phyloP scores from a whole-genome alignment of 1,284 basidiomycete species.

The Rhizopogon parksii region DNA sequence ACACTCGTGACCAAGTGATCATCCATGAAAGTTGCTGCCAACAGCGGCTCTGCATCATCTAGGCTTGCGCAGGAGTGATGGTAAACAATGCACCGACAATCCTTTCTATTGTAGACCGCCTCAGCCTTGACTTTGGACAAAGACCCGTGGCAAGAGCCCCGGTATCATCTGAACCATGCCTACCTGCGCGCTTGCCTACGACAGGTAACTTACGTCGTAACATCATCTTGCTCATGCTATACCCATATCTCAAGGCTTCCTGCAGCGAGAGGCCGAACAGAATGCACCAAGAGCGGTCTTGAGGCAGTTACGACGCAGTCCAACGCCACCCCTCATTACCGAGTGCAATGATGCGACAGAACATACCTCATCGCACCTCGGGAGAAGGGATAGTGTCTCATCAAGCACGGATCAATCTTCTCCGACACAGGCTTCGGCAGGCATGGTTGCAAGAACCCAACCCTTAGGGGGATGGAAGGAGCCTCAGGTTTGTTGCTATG shows the following conservation, averaged over 20 bases:
- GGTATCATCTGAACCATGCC: conserved; percentile 46
- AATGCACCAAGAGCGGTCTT: conserved; percentile 48
- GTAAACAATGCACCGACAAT: conserved; percentile 54
- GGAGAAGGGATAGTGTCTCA: conserved; percentile 24
- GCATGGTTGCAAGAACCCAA: conserved; percentile 12
- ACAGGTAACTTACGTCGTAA: conserved; percentile 37
- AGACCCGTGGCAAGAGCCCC: conserved; percentile 27
- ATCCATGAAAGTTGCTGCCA: neutral
- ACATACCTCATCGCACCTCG: conserved; percentile 13
- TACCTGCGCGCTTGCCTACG: conserved; percentile 62
- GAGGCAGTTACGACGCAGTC: conserved; percentile 39
- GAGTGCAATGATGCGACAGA: conserved; percentile 16
- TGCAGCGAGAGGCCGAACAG: conserved; percentile 59
- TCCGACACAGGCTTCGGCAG: conserved; percentile 19
- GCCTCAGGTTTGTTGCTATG: conserved; percentile 44
- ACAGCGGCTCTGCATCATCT: neutral
- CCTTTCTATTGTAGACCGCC: conserved; percentile 30
- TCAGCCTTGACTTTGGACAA: conserved; percentile 19
- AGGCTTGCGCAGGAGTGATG: conserved; percentile 22
- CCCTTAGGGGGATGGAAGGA: conserved; percentile 41
- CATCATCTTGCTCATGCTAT: conserved; percentile 9
- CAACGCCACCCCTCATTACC: conserved; percentile 26
- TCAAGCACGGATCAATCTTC: conserved; percentile 26
- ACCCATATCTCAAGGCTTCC: conserved; percentile 42
- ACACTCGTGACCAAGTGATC: too few relatives aligned